Evolutionary conservation across 331 rosid genomes (phyloP).

Genomic region (Quercus lobata): DNA sequence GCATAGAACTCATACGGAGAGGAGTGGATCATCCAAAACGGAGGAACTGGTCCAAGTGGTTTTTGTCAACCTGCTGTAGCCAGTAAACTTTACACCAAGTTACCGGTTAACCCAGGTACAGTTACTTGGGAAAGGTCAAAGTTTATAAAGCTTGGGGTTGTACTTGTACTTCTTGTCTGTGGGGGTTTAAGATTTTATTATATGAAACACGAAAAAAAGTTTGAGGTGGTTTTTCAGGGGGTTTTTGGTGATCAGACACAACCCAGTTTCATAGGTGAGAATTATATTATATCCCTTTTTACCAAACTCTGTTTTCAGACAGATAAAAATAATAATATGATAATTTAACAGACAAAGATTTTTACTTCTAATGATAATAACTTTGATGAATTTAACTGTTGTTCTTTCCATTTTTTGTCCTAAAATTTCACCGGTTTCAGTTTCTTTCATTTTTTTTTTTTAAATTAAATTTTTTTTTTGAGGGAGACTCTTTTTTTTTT

Average conservation of each 20-base stretch:
- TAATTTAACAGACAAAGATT: not conserved
- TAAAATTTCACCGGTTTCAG: not conserved
- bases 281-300: not conserved
- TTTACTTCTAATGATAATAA: constrained; percentile 1
- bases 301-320: not conserved
- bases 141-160: constrained; percentile 13
- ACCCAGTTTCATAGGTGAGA: constrained; percentile 40
- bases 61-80: constrained; percentile 34
- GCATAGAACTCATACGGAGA: constrained; percentile 17
- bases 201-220: not conserved
- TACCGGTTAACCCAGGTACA: constrained; percentile 29
- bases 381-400: constrained; percentile 15
- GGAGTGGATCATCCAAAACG: constrained; percentile 59
- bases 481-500: not conserved
- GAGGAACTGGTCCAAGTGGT: constrained; percentile 51
- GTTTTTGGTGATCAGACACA: constrained; percentile 47
- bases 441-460: not conserved
- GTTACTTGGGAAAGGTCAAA: constrained; percentile 36
- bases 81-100: constrained; percentile 27
- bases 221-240: constrained; percentile 42
- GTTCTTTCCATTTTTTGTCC: not conserved
- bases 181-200: constrained; percentile 55
- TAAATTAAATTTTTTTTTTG: not conserved
- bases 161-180: not conserved
- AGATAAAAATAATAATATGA: not conserved